Conservation (phyloP, 1,139 yeast genomes). For the Saccharomyces hybrid region DNA sequence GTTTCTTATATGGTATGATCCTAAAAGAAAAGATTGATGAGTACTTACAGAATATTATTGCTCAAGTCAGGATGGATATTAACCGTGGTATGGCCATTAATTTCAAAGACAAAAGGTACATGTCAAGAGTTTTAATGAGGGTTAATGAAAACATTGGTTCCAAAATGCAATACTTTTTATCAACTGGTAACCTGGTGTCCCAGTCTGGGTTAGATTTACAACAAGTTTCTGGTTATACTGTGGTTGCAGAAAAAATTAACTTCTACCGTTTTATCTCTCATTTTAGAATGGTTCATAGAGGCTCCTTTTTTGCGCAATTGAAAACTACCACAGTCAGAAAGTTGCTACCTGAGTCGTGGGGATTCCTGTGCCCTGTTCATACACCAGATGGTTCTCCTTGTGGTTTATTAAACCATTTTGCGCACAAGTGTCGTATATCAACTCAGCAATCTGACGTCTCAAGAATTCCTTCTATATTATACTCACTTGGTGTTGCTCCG, state of each 20-base stretch:
- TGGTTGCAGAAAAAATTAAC: constrained; percentile 96
- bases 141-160: constrained; percentile 92
- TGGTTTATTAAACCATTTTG: constrained; percentile 93
- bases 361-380: constrained; percentile 97
- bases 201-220: constrained; percentile 97
- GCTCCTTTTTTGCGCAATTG: constrained; percentile 96
- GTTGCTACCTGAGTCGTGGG: constrained; percentile 97
- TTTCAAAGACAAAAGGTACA: constrained; percentile 76
- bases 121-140: constrained; percentile 69
- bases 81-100: constrained; percentile 77
- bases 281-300: constrained; percentile 99
- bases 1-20: constrained; percentile 94
- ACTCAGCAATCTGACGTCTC: constrained; percentile 73
- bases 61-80: constrained; percentile 74
- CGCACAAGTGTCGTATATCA: constrained; percentile 87
- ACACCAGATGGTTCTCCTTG: constrained; percentile 99
- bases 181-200: constrained; percentile 95
- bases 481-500: constrained; percentile 75
- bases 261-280: constrained; percentile 95
- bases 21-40: constrained; percentile 95
- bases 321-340: constrained; percentile 97
- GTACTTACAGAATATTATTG: constrained; percentile 63
- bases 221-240: constrained; percentile 97
- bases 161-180: constrained; percentile 84
- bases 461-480: constrained; percentile 56